Conservation (phyloP, 345 rosid species). For the Noccaea caerulescens region DNA sequence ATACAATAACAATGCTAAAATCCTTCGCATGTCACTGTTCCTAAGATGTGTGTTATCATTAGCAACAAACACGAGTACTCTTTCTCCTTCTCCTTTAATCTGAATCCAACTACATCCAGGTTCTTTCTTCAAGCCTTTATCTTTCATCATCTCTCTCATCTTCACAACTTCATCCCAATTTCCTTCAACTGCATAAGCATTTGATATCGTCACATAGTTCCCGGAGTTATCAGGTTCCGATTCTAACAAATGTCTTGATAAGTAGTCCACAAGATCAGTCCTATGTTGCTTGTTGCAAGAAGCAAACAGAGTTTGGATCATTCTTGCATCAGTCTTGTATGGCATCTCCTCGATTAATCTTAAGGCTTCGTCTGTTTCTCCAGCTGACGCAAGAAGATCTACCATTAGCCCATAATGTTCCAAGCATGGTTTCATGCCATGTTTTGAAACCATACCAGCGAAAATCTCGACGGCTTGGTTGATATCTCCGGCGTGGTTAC, state of each 20-base stretch:
- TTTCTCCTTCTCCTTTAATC: slow-evolving; percentile 44
- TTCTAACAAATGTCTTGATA: slow-evolving; percentile 44
- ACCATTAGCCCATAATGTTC: slow-evolving; percentile 63
- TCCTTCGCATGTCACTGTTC: slow-evolving; percentile 40
- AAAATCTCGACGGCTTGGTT: slow-evolving; percentile 52
- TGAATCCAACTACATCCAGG: slow-evolving; percentile 71
- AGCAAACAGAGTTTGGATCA: slow-evolving; percentile 54
- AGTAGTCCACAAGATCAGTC: slow-evolving; percentile 48
- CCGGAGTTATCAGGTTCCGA: slow-evolving; percentile 55
- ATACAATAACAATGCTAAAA: slow-evolving; percentile 46
- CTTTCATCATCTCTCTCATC: slow-evolving; percentile 60
- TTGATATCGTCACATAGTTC: slow-evolving; percentile 59
- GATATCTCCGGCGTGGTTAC: slow-evolving; percentile 49
- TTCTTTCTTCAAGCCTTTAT: slow-evolving; percentile 53
- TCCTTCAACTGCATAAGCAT: slow-evolving; percentile 58
- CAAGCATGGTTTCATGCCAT: slow-evolving; percentile 44
- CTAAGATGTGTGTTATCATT: slow-evolving; percentile 53
- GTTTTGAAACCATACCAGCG: slow-evolving; percentile 43
- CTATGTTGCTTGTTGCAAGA: slow-evolving; percentile 48
- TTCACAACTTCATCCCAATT: slow-evolving; percentile 54
- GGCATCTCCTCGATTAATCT: slow-evolving; percentile 49
- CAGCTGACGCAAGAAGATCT: slow-evolving; percentile 51
- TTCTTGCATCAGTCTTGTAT: slow-evolving; percentile 52
- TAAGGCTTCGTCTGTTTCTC: slow-evolving; percentile 51
- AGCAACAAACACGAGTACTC: slow-evolving; percentile 54